A percentile compares a stretch with the other conserved stretches of the same genome.
Evolutionary conservation across 805 yeast species (phyloP).

Genomic region (Clavispora carvajalis): DNA sequence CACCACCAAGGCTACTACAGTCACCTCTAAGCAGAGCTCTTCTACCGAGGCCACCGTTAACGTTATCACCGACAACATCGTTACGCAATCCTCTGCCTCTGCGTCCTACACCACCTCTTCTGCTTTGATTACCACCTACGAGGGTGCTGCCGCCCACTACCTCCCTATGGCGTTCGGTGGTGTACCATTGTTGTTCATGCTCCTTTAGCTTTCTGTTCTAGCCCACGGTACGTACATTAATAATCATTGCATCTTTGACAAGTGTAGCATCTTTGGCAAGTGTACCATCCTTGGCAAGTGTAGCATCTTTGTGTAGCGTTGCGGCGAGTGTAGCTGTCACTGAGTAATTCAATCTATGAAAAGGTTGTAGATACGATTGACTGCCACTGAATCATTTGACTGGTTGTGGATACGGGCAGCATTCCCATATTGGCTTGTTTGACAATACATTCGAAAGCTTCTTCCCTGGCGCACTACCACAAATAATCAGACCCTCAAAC

Average conservation of each 20-base stretch:
- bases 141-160: constrained; percentile 24
- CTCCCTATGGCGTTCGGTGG: constrained; percentile 23
- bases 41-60: constrained; percentile 22
- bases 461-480: too few relatives aligned
- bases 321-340: too few relatives aligned
- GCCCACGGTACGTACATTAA: background rate
- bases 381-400: too few relatives aligned
- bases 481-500: too few relatives aligned
- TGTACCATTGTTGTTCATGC: constrained; percentile 17
- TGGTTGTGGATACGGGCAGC: too few relatives aligned
- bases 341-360: too few relatives aligned
- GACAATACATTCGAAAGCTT: too few relatives aligned
- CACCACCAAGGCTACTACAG: background rate
- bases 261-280: background rate
- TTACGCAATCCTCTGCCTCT: constrained; percentile 28
- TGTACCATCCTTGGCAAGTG: too few relatives aligned
- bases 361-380: too few relatives aligned
- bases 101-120: constrained; percentile 3
- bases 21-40: background rate
- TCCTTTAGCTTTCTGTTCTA: constrained; percentile 5
- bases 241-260: background rate
- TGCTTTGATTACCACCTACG: constrained; percentile 17
- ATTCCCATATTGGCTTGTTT: too few relatives aligned
- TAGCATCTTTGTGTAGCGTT: too few relatives aligned
- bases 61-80: constrained; percentile 39